Base-by-base conservation (phyloP, 139 green algal species). In the Micromonas commoda region DNA sequence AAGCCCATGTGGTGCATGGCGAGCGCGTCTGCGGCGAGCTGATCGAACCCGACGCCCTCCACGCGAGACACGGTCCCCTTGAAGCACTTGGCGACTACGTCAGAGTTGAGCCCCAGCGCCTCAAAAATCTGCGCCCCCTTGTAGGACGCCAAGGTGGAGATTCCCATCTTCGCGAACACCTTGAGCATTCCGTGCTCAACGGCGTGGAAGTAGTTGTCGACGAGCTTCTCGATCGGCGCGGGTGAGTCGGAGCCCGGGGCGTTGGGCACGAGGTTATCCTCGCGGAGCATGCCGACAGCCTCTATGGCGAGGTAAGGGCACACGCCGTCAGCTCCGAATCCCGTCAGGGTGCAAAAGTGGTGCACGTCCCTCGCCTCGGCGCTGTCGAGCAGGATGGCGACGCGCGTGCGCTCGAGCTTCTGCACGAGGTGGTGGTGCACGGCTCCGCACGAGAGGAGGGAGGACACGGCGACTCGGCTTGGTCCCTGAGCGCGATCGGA, bases 91-190 rank as follows among this genome's bases (percentile, higher is more conserved):
- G 86, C 77, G 2, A 97, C 85, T 19, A 98, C 92, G 26, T 94
- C 88, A n/a, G 77, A 29, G 2, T 78, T 73, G 71, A 98, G 76
- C 35, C 93, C 93, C 29, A 97, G 82, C 16, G 87, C 90, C 87
- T 98, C 93, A 69, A 98, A 98, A 81, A 98, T 98, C 87, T 97
- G 93, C 2, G 91, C 92, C n/a, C 93, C 93, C 86, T 97, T 97
- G 93, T 98, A 98, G n/a, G 73, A 89, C 45, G 88, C 87, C 29
- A 98, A 85, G 28, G 94, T 98, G 84, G 78, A 90, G 89, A 98
- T 98, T 72, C 93, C 93, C 93, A 98, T 97, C 86, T 97, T 97
- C 64, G 92, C 87, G 86, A 97, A 93, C 74, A 96, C 87, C 68
- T 87, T 86, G 39, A 86, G 82, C n/a, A 92, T 81, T 65, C 89